Percentiles rank a stretch among this genome's conserved stretches.
Conservation (phyloP, 2,329 filamentous ascomycete genomes). For the Sclerotinia minor region DNA sequence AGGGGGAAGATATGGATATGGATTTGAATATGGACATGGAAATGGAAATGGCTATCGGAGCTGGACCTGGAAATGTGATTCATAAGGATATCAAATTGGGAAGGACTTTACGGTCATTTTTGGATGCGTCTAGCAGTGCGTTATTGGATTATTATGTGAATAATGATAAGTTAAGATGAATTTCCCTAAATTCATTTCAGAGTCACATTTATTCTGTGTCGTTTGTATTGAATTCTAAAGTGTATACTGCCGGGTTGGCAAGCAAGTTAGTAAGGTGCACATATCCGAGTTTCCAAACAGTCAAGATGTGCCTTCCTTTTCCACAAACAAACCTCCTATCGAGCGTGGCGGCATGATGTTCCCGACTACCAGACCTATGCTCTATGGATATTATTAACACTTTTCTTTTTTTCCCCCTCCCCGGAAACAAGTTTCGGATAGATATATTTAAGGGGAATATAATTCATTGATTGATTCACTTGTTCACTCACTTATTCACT, state of each 20-base stretch:
- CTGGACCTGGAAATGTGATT: neutral
- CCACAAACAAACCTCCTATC: constrained; percentile 6
- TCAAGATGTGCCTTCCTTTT: constrained; percentile 8
- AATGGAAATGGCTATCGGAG: too few relatives aligned
- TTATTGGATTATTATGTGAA: neutral
- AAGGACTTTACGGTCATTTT: neutral
- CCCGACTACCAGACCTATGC: neutral
- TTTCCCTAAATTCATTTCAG: too few relatives aligned
- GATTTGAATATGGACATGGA: neutral
- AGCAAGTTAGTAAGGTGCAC: neutral
- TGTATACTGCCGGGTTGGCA: neutral
- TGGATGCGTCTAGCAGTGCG: neutral
- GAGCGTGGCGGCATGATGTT: neutral
- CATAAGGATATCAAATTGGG: neutral
- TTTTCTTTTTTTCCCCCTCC: neutral
- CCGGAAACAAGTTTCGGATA: neutral
- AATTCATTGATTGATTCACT: neutral
- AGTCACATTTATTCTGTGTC: neutral
- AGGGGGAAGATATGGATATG: neutral
- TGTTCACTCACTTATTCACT: neutral
- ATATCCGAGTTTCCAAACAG: constrained; percentile 14
- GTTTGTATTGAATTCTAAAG: neutral
- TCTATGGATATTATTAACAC: neutral
- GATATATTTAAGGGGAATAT: neutral
- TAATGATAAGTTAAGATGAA: constrained; percentile 4